phyloP scores from a whole-genome alignment of 495 filamentous ascomycete species.

The Umbilicaria muhlenbergii region DNA sequence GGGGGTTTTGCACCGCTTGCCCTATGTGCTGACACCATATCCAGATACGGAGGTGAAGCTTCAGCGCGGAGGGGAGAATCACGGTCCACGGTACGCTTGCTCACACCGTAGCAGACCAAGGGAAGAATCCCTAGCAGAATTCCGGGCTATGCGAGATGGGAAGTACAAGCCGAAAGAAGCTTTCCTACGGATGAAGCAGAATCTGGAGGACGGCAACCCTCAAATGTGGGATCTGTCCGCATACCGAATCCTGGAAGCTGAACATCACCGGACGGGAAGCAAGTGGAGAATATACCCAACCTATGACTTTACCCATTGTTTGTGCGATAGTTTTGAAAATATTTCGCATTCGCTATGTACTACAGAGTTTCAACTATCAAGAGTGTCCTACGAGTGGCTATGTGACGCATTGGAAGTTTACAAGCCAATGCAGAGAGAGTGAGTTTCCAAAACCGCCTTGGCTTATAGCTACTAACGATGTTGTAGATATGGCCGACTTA shows the following conservation, averaged over 20 bases:
- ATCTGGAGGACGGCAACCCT: conserved; percentile 40
- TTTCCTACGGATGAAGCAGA: conserved; percentile 81
- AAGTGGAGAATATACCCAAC: conserved; percentile 81
- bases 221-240: conserved; percentile 61
- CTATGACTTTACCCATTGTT: conserved; percentile 80
- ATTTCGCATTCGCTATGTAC: conserved; percentile 87
- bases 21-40: neutral
- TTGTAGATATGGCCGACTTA: conserved; percentile 52
- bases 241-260: conserved; percentile 50
- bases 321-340: conserved; percentile 78
- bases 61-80: conserved; percentile 65
- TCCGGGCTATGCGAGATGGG: conserved; percentile 81
- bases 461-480: conserved; percentile 1
- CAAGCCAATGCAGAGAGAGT: conserved; percentile 78
- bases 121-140: conserved; percentile 66
- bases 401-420: conserved; percentile 58
- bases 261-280: conserved; percentile 55
- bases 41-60: conserved; percentile 59
- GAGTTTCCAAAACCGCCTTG: conserved; percentile 9
- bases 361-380: conserved; percentile 61
- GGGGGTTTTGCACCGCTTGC: neutral
- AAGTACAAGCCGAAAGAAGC: conserved; percentile 80
- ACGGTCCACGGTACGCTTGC: conserved; percentile 59
- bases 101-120: conserved; percentile 56
- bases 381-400: conserved; percentile 81